These are phyloP conservation scores for Thyridium curvatum DNA, from an alignment of 2,329 filamentous ascomycete genomes.

Conservation along the genomic window DNA sequence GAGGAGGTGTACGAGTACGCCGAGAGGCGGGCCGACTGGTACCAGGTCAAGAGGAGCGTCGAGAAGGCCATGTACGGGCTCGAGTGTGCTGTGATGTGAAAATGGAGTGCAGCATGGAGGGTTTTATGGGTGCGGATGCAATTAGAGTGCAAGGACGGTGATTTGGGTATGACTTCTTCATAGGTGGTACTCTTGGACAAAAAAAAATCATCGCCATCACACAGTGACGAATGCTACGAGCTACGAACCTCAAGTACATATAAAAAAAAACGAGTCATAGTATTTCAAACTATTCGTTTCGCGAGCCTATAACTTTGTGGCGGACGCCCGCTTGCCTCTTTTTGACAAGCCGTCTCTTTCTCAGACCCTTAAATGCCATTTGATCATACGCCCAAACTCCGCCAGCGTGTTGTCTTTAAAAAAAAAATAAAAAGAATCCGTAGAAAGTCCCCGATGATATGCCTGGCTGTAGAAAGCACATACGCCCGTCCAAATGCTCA, in stretches of 20 bases:
- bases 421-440: neutral
- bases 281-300: no score
- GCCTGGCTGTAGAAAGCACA: no score
- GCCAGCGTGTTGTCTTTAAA: neutral
- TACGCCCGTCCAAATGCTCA: no score
- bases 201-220: no score
- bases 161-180: neutral
- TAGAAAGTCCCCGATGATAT: neutral
- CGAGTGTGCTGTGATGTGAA: conserved; percentile 79
- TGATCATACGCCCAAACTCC: no score
- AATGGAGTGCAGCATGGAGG: neutral
- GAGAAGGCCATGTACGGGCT: conserved; percentile 97
- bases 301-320: no score
- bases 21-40: conserved; percentile 91
- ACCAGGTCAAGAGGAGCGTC: conserved; percentile 77
- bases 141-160: neutral
- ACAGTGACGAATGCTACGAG: no score
- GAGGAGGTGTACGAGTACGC: conserved; percentile 99
- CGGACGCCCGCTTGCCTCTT: no score
- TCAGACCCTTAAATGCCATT: no score
- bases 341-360: no score
- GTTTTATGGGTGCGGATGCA: neutral
- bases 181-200: no score
- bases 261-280: neutral
- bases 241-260: neutral